Conservation (phyloP, 2,329 filamentous ascomycete species). For the Rutstroemia sp. region DNA sequence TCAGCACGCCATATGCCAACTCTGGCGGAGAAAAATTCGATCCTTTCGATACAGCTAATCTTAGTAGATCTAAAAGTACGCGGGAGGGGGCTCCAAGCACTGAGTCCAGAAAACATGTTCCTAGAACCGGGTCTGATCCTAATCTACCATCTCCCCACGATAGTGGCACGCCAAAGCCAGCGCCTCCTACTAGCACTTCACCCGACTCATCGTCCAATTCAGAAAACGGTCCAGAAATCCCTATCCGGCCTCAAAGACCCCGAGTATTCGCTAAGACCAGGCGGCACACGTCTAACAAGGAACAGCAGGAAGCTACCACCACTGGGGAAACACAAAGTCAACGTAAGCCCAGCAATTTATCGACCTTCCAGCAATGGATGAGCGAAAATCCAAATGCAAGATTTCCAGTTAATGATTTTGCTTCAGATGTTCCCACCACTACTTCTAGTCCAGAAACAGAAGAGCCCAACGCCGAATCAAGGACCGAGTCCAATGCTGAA, state of each 20-base stretch:
- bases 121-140: conserved; percentile 24
- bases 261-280: conserved; percentile 10
- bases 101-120: conserved; percentile 12
- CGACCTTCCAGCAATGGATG: conserved; percentile 14
- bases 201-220: conserved; percentile 9
- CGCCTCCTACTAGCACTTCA: conserved; percentile 5
- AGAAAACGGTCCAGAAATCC: conserved; percentile 6
- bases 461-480: neutral
- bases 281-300: conserved; percentile 1
- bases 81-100: conserved; percentile 11
- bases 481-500: neutral
- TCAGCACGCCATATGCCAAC: conserved; percentile 49
- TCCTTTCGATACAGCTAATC: conserved; percentile 40
- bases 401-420: conserved; percentile 17
- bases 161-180: conserved; percentile 9
- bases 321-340: conserved; percentile 3
- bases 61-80: conserved; percentile 28
- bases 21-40: conserved; percentile 53
- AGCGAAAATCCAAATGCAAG: conserved; percentile 15
- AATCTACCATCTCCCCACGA: conserved; percentile 19
- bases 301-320: conserved; percentile 5
- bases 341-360: conserved; percentile 19
- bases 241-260: neutral
- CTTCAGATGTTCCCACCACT: conserved; percentile 19
- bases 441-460: conserved; percentile 12